Conservation (phyloP, 2,329 filamentous ascomycete species). For the Fusarium brachygibbosum region DNA sequence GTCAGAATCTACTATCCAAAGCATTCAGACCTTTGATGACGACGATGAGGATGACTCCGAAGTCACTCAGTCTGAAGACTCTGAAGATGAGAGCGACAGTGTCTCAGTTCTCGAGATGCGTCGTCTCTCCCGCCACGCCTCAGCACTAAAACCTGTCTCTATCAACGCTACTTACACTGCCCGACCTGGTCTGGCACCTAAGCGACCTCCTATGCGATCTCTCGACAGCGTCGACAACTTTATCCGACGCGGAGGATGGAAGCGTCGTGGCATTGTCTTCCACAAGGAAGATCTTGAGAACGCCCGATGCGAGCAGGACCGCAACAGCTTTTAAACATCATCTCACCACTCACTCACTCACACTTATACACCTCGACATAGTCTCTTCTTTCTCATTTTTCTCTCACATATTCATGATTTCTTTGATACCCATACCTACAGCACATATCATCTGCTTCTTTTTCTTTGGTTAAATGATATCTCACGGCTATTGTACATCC, state of each 20-base stretch:
- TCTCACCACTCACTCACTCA: neutral
- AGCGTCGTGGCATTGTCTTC: slow-evolving; percentile 60
- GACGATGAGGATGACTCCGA: slow-evolving; percentile 44
- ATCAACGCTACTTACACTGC: slow-evolving; percentile 55
- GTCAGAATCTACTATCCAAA: slow-evolving; percentile 60
- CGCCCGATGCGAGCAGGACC: slow-evolving; percentile 32
- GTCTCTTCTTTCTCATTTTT: slow-evolving; percentile 13
- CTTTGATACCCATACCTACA: slow-evolving; percentile 45
- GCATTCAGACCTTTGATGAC: slow-evolving; percentile 45
- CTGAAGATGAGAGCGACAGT: slow-evolving; percentile 44
- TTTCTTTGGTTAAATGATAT: slow-evolving; percentile 26
- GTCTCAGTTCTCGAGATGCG: slow-evolving; percentile 46
- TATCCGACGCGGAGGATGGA: slow-evolving; percentile 60
- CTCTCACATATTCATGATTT: slow-evolving; percentile 41
- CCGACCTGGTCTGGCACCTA: slow-evolving; percentile 43
- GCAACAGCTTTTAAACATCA: slow-evolving; percentile 45
- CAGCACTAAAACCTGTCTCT: slow-evolving; percentile 46
- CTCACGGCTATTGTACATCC: slow-evolving; percentile 30
- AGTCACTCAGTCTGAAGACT: slow-evolving; percentile 41
- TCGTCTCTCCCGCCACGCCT: slow-evolving; percentile 41
- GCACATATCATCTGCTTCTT: slow-evolving; percentile 31
- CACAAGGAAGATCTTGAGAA: slow-evolving; percentile 53
- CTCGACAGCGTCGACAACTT: slow-evolving; percentile 59
- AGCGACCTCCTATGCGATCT: slow-evolving; percentile 56
- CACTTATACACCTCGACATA: slow-evolving; percentile 6